A percentile compares a stretch with the other conserved stretches of the same genome.
Conservation (phyloP, 2,329 filamentous ascomycete genomes). For the Phoma sp. region DNA sequence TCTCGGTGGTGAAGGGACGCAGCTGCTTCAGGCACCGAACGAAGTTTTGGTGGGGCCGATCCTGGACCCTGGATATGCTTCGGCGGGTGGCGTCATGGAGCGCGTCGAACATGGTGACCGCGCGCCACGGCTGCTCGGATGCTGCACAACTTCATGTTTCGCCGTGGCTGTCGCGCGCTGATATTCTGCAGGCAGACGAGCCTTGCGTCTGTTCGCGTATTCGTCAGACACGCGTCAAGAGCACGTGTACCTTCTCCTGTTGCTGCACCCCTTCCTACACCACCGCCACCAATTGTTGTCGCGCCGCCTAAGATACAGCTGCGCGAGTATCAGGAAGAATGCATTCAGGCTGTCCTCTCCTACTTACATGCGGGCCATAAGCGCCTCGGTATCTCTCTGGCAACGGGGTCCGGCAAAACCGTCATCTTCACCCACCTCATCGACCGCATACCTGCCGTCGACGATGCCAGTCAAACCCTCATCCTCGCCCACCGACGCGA, state of each 20-base stretch:
- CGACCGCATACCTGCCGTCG: constrained; percentile 68
- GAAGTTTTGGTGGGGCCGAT: constrained; percentile 15
- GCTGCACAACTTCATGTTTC: constrained; percentile 36
- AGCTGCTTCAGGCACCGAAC: neutral
- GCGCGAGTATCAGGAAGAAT: constrained; percentile 89
- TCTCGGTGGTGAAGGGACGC: constrained; percentile 9
- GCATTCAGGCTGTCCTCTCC: constrained; percentile 78
- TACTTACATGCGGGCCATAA: constrained; percentile 75
- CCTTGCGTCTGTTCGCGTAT: constrained; percentile 7
- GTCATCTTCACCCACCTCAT: constrained; percentile 98
- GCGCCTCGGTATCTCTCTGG: constrained; percentile 81
- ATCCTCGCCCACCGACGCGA: constrained; percentile 93
- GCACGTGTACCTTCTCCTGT: neutral
- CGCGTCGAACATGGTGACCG: constrained; percentile 17
- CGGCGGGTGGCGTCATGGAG: constrained; percentile 19
- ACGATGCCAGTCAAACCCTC: constrained; percentile 75
- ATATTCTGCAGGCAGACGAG: constrained; percentile 25
- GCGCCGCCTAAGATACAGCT: constrained; percentile 59
- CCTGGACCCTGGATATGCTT: constrained; percentile 1
- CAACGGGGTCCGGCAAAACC: constrained; percentile 89
- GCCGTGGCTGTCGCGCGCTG: constrained; percentile 39
- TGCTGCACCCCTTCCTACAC: constrained; percentile 13
- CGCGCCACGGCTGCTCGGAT: constrained; percentile 23
- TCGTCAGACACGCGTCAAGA: constrained; percentile 28
- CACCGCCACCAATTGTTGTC: constrained; percentile 12